Base-by-base conservation (phyloP, 2,329 filamentous ascomycete genomes). In the Microcyclospora tardicrescens region DNA sequence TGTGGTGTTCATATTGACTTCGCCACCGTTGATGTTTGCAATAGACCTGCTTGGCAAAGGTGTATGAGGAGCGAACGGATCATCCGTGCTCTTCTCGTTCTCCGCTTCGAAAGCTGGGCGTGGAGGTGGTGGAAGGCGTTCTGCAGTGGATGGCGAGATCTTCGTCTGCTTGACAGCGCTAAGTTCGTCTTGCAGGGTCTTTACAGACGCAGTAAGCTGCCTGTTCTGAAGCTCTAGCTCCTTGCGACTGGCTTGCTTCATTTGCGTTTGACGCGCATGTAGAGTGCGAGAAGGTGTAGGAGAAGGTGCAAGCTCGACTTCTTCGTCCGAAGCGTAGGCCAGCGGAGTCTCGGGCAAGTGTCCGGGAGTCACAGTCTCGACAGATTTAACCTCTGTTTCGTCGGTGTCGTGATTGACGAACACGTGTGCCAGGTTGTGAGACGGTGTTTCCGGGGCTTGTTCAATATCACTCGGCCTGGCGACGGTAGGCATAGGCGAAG, bases 271-370 rank as follows among this genome's bases (percentile, higher is more conserved):
- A 24, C 19, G 19, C 8, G 19, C 19, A 24, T 24, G 19, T 24
- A 24, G 19, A 8, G 4, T 24, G 19, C 19, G 19, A 24, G 19
- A 24, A 24, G 19, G 19, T 24, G 19, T 24, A 24, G 19, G 19
- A 24, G 19, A 24, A 24, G 19, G 19, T 5, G 19, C 19, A 24
- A 24, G 19, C 8, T 24, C 19, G 19, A 24, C 31, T 13, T 51
- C 45, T 10, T 43, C 44, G 12, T 46, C 47, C 9, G 40, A 44
- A 14, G 41, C 45, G 35, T 49, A 46, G 14, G 42, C 47, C 10
- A 45, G 35, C 4, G 45, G 45, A 13, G 47, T 48, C 33, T 46
- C 43, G 5, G 40, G 38, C 24, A 38, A 11, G 16, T 27, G 16
- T 2, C 28, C 14, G 5, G 37, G 19, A 24, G 5, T 24, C 8